A percentile compares a stretch with the other conserved stretches of the same genome.
Evolutionary conservation across 768 basidiomycete genomes (phyloP).

Genomic region (Tulasnella sp.): DNA sequence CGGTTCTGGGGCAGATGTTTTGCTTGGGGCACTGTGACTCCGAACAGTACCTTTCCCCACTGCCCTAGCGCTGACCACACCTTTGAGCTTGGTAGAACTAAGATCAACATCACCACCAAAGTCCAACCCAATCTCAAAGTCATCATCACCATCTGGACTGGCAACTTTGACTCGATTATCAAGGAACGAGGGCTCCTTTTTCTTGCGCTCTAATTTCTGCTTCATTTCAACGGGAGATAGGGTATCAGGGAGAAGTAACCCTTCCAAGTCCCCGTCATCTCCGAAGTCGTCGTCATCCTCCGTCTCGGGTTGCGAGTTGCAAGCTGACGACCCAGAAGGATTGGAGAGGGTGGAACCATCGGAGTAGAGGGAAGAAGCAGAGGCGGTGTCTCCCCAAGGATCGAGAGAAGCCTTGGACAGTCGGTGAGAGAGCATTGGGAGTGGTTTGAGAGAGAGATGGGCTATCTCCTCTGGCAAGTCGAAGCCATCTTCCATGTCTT

Average conservation of each 20-base stretch:
- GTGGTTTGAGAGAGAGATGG: slow-evolving; percentile 66
- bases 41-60: slow-evolving; percentile 9
- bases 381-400: slow-evolving; percentile 62
- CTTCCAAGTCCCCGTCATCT: slow-evolving; percentile 58
- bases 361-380: slow-evolving; percentile 67
- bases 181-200: slow-evolving; percentile 34
- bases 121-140: slow-evolving; percentile 74
- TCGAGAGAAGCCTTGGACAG: slow-evolving; percentile 74
- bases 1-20: slow-evolving; percentile 25
- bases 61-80: not conserved
- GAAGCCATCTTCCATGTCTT: slow-evolving; percentile 77
- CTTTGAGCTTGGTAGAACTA: slow-evolving; percentile 54
- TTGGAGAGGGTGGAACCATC: slow-evolving; percentile 67
- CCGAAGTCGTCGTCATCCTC: slow-evolving; percentile 51
- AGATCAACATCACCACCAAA: slow-evolving; percentile 75
- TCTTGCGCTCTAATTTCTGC: slow-evolving; percentile 42
- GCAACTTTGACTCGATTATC: slow-evolving; percentile 41
- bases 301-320: slow-evolving; percentile 55
- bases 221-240: slow-evolving; percentile 45
- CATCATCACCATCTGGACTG: slow-evolving; percentile 48
- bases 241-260: slow-evolving; percentile 60
- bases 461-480: slow-evolving; percentile 69
- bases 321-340: slow-evolving; percentile 34
- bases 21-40: slow-evolving; percentile 36
- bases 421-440: slow-evolving; percentile 52